phyloP scores from a whole-genome alignment of 768 basidiomycete genomes.

The Pulveroboletus ravenelii region DNA sequence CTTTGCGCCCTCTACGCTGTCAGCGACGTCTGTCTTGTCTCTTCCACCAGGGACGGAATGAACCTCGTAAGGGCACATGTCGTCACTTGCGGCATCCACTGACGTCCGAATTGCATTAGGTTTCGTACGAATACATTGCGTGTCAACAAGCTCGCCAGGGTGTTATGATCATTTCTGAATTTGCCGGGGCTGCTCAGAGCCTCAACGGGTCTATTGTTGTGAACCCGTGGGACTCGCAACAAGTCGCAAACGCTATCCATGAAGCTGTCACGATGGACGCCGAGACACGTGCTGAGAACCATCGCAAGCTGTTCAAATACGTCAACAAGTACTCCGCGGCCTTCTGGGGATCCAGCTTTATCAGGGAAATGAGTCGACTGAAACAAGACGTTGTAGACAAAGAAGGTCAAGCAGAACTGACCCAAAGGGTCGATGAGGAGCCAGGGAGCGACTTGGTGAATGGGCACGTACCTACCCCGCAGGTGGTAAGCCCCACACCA shows the following conservation, averaged over 20 bases:
- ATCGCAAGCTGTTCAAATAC: constrained; percentile 94
- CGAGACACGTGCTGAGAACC: constrained; percentile 83
- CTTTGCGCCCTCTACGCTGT: constrained; percentile 96
- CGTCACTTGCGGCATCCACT: constrained; percentile 5
- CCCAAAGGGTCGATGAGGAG: constrained; percentile 33
- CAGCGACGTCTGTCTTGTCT: constrained; percentile 93
- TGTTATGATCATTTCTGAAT: constrained; percentile 97
- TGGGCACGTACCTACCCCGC: constrained; percentile 33
- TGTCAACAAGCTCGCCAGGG: constrained; percentile 92
- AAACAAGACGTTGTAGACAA: constrained; percentile 35
- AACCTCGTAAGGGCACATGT: constrained; percentile 68
- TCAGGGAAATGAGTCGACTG: constrained; percentile 74
- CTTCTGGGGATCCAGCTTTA: constrained; percentile 90
- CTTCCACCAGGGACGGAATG: constrained; percentile 96
- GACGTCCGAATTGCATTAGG: constrained; percentile 43
- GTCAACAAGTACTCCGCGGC: constrained; percentile 92
- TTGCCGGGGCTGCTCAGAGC: constrained; percentile 94
- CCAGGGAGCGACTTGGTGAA: constrained; percentile 38
- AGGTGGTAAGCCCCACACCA: constrained; percentile 33
- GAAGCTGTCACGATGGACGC: constrained; percentile 88
- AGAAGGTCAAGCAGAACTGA: constrained; percentile 33
- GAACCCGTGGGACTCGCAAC: constrained; percentile 99
- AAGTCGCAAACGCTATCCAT: constrained; percentile 96
- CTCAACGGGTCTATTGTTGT: constrained; percentile 95
- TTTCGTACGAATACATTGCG: constrained; percentile 97